These are phyloP conservation scores for Gossypium laxum DNA, from an alignment of 441 rosid genomes.

Conservation along the genomic window DNA sequence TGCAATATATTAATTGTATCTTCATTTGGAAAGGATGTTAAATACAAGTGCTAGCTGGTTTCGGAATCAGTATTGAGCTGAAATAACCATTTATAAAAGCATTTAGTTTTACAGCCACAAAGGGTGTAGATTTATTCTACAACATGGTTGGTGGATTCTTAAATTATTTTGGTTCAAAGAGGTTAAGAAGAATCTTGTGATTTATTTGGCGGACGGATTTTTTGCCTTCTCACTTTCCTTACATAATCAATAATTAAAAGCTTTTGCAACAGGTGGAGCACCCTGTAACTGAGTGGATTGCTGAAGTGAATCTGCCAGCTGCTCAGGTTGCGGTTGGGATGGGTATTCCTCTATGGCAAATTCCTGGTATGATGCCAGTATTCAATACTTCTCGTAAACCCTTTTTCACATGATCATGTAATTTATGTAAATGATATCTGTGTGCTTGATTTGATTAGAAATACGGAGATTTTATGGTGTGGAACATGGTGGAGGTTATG, in stretches of 20 bases:
- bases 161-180: slow-evolving; percentile 7
- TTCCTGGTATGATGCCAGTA: slow-evolving; percentile 57
- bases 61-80: not conserved
- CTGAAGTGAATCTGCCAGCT: slow-evolving; percentile 92
- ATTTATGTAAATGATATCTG: slow-evolving; percentile 8
- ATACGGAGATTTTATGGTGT: slow-evolving; percentile 91
- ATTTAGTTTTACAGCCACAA: not conserved
- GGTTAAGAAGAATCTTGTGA: not conserved
- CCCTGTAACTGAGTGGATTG: slow-evolving; percentile 99
- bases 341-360: slow-evolving; percentile 98
- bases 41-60: slow-evolving; percentile 9
- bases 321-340: slow-evolving; percentile 98
- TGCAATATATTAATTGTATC: slow-evolving; percentile 5
- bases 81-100: slow-evolving; percentile 1
- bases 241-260: slow-evolving; percentile 5
- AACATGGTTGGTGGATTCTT: slow-evolving; percentile 13
- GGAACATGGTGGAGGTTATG: slow-evolving; percentile 89
- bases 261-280: slow-evolving; percentile 75
- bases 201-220: not conserved
- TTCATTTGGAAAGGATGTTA: not conserved
- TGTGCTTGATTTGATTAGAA: slow-evolving; percentile 39
- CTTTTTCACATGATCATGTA: slow-evolving; percentile 9
- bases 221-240: not conserved
- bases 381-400: not conserved
- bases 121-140: not conserved